Conservation (phyloP, 2,329 filamentous ascomycete species). For the Nothophaeocryptopus gaeumannii region DNA sequence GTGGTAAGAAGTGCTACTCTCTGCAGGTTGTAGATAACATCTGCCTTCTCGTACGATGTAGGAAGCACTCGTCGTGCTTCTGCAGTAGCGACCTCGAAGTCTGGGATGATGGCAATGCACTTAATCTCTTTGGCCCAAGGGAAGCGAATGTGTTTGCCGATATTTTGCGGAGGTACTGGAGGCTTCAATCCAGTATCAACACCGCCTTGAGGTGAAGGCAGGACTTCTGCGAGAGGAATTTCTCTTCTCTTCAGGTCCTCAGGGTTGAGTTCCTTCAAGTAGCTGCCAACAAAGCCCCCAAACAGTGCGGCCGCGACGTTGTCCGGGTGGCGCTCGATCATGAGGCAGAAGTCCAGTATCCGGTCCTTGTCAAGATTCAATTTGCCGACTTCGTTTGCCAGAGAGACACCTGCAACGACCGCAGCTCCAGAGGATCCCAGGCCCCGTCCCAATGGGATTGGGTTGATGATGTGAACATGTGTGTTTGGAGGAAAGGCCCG, state of each 20-base stretch:
- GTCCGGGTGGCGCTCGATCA: conserved; percentile 92
- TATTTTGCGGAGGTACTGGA: conserved; percentile 83
- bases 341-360: conserved; percentile 91
- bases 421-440: conserved; percentile 94
- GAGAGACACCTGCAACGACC: conserved; percentile 89
- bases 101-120: conserved; percentile 90
- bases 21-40: conserved; percentile 95
- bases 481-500: conserved; percentile 81
- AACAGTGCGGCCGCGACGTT: conserved; percentile 94
- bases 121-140: conserved; percentile 93
- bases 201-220: conserved; percentile 85
- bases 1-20: conserved; percentile 87
- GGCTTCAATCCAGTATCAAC: conserved; percentile 84
- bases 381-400: conserved; percentile 84
- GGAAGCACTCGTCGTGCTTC: conserved; percentile 85
- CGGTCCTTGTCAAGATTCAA: conserved; percentile 74
- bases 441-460: conserved; percentile 87
- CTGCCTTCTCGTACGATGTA: conserved; percentile 70
- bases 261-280: conserved; percentile 85
- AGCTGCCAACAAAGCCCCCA: conserved; percentile 94
- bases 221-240: conserved; percentile 89
- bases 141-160: conserved; percentile 95
- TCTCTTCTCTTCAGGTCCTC: conserved; percentile 88
- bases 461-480: conserved; percentile 91
- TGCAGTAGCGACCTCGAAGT: conserved; percentile 94